phyloP scores from a whole-genome alignment of 352 stramenopile species.

The Phytopythium cucurbitacearum region DNA sequence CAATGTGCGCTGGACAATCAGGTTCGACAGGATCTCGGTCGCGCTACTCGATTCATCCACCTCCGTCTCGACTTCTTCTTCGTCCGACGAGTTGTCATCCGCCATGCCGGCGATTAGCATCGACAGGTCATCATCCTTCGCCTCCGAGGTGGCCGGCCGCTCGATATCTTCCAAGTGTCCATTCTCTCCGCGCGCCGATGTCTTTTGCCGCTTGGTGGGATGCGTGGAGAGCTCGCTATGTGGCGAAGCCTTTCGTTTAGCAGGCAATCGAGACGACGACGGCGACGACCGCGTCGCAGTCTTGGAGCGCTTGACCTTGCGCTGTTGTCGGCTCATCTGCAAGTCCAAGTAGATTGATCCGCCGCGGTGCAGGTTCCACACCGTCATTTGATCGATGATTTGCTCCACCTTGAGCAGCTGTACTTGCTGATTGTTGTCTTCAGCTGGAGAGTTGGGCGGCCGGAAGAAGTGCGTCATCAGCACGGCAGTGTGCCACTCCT shows the following conservation, averaged over 20 bases:
- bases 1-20: constrained; percentile 72
- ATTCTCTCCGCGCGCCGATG: constrained; percentile 6
- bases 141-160: background rate
- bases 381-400: constrained; percentile 86
- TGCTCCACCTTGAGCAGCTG: constrained; percentile 84
- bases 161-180: constrained; percentile 18
- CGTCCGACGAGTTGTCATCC: constrained; percentile 32
- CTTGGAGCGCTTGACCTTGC: constrained; percentile 72
- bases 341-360: constrained; percentile 85
- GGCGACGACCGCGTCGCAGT: constrained; percentile 12
- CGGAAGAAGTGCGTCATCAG: constrained; percentile 84
- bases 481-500: constrained; percentile 82
- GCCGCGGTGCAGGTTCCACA: constrained; percentile 79
- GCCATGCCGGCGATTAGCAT: constrained; percentile 17
- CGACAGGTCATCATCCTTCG: constrained; percentile 1
- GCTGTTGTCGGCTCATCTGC: constrained; percentile 82
- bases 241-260: constrained; percentile 5
- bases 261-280: background rate
- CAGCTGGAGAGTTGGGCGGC: constrained; percentile 60
- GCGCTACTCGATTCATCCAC: constrained; percentile 70
- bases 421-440: constrained; percentile 70
- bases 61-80: constrained; percentile 60
- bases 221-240: background rate
- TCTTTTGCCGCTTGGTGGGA: constrained; percentile 1
- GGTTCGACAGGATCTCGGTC: constrained; percentile 71